A percentile compares a stretch with the other conserved stretches of the same genome.
Evolutionary conservation across 768 basidiomycete genomes (phyloP).

Genomic region (Boletus pseudopeckii): DNA sequence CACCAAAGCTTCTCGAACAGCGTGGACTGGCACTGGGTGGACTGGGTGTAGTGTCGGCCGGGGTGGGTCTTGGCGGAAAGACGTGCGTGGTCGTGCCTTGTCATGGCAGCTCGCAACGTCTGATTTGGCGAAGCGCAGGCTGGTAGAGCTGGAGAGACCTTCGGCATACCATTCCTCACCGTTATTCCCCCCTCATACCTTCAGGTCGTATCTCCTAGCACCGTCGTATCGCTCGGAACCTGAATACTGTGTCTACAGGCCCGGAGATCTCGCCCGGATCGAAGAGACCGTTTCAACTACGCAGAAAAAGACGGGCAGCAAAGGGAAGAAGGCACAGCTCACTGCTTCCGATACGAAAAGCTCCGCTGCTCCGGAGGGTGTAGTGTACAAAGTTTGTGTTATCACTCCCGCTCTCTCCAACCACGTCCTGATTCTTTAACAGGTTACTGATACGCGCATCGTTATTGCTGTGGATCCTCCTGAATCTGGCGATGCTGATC

Average conservation of each 20-base stretch:
- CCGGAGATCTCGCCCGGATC: conserved; percentile 86
- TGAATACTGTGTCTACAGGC: conserved; percentile 40
- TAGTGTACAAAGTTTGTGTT: conserved; percentile 72
- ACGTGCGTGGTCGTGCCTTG: conserved; percentile 48
- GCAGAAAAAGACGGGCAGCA: conserved; percentile 43
- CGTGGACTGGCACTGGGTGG: conserved; percentile 79
- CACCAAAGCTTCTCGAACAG: conserved; percentile 81
- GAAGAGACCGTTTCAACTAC: conserved; percentile 60
- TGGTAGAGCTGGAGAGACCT: conserved; percentile 85
- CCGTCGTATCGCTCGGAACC: neutral
- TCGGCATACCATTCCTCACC: conserved; percentile 70
- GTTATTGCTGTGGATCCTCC: conserved; percentile 73
- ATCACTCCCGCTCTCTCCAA: neutral
- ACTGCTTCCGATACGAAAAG: conserved; percentile 38
- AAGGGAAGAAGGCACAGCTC: conserved; percentile 39
- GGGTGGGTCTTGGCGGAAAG: conserved; percentile 88
- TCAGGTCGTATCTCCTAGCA: conserved; percentile 45
- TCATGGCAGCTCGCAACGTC: neutral
- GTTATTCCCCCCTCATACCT: conserved; percentile 80
- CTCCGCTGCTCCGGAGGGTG: conserved; percentile 58
- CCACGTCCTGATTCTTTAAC: neutral
- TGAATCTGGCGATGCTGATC: conserved; percentile 56
- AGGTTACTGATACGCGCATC: conserved; percentile 81
- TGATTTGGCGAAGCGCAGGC: conserved; percentile 47
- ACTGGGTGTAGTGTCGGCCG: conserved; percentile 66